Base-by-base conservation (phyloP, 2,329 filamentous ascomycete species). In the Biscogniauxia marginata region DNA sequence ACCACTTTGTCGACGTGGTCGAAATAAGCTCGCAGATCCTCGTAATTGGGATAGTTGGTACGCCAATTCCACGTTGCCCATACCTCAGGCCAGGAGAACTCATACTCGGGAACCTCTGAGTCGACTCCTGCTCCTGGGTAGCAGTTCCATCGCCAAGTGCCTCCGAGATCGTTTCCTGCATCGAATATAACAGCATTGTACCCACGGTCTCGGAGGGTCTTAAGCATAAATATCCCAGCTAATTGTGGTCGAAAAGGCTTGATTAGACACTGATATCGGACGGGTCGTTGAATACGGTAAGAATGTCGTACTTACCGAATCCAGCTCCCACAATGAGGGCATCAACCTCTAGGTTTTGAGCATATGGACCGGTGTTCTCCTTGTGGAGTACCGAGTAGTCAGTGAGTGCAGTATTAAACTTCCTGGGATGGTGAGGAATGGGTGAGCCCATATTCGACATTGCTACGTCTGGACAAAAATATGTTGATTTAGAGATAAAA, bases 51-150 rank as follows among this genome's bases (percentile, higher is more conserved):
- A 50, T 82, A 85, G 55, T 79, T 78, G 57, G 68, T 76, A 0
- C 73, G 71, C 80, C 83, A 88, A 34, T 74, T 83, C 83, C 83
- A 87, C 3, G 78, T 78, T 66, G 82, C 74, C 65, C 73, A 81
- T 1, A 79, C 72, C 56, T 80, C 77, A 7, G 80, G 80, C 65
- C 77, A 79, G 1, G 75, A 79, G 53, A 80, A 79, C 60, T 84
- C 75, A 57, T 85, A 85, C 52, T 77, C 73, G 0, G 81, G 80
- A 2, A 80, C 74, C 52, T 81, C 76, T 0, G 77, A 80, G 68
- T 86, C 84, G 2, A 84, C 80, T 0, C 74, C 69, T 1, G 80
- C 77, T 0, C 81, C 82, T 0, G 80, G 82, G 60, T 84, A 85
- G 61, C 76, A 75, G 66, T 84, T 84, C 78, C 76, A 84, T 46